Base-by-base conservation (phyloP, 169 alveolate species). In the Cryptosporidium tyzzeri region DNA sequence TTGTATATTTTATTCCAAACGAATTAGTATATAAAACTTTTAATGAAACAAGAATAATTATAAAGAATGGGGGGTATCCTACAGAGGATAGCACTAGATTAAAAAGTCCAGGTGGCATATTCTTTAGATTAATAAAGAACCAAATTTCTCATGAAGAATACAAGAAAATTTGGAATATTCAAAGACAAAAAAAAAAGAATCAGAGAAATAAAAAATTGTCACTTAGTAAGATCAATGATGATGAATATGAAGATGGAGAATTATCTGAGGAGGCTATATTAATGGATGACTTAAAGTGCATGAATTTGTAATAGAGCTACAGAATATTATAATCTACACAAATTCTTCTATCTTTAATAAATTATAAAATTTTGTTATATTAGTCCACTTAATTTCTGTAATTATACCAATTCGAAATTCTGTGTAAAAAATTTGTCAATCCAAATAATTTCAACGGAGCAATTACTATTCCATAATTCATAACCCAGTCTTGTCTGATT, bases 51-150 rank as follows among this genome's bases (percentile, higher is more conserved):
- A 59, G 23, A 12, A 29, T 21, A 8, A 62, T 80, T 39, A 65
- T 80, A 18, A 80, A 33, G 39, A 65, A 48, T 65, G 89, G 89
- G 18, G 89, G 89, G 12, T 80, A 45, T 33, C 73, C 80, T 26
- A 80, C 75, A 12, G 65, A 80, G 6, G 89, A 80, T 80, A 61
- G 68, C 16, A 62, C 80, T 23, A 37, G 89, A 37, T 45, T 80
- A 23, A 80, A 80, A 29, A 80, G 70, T 23, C 80, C 89, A 41
- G 89, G 89, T 23, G 89, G 89, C 0, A 65, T 80, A 80, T 80
- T 80, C 29, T 80, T 80, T 23, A 80, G 67, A 65, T 62, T 80
- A 65, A 33, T 80, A 26, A 80, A 39, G n/a, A 80, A 62, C 31
- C 55, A 65, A 44, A 80, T 80, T 12, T 4, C 89, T 7, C 55